Evolutionary conservation across 345 rosid species (phyloP).

Genomic region (Rhizophora apiculata): DNA sequence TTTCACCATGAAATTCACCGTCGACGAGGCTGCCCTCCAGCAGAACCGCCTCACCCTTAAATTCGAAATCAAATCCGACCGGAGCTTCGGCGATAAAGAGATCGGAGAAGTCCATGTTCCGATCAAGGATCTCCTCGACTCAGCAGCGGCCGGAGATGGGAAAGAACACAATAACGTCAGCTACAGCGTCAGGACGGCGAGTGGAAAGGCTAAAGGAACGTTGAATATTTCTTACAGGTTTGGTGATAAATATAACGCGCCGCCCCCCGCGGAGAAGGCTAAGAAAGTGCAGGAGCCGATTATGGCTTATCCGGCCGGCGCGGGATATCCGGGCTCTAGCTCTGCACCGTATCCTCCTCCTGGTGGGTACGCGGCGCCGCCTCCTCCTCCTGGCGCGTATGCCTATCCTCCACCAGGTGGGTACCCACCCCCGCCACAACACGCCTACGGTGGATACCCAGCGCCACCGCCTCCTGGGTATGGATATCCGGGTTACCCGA

Average conservation of each 20-base stretch:
- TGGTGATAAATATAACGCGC: conserved; percentile 31
- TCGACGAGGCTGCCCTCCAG: conserved; percentile 43
- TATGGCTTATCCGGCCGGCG: conserved; percentile 29
- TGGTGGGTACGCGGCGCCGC: conserved; percentile 1
- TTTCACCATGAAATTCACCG: conserved; percentile 43
- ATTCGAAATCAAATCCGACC: conserved; percentile 44
- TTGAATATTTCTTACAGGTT: conserved; percentile 38
- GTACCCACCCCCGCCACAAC: conserved; percentile 20
- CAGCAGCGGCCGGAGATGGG: neutral
- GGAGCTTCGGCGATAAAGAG: conserved; percentile 41
- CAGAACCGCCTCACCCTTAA: conserved; percentile 36
- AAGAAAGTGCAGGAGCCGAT: conserved; percentile 17
- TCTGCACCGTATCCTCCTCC: conserved; percentile 13
- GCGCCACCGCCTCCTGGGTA: conserved; percentile 26
- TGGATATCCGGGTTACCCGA: conserved; percentile 20
- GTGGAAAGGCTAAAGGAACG: conserved; percentile 41
- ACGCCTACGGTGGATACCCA: conserved; percentile 19
- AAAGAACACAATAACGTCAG: conserved; percentile 6
- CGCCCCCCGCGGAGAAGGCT: conserved; percentile 3
- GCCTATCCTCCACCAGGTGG: conserved; percentile 33
- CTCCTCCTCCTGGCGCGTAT: conserved; percentile 9
- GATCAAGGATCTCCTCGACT: conserved; percentile 46
- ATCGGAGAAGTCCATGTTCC: conserved; percentile 54
- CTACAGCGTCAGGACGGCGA: conserved; percentile 27
- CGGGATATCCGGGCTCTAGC: conserved; percentile 21